These are phyloP conservation scores for Ophiostoma populinum DNA, from an alignment of 2,329 filamentous ascomycete species.

Conservation along the genomic window DNA sequence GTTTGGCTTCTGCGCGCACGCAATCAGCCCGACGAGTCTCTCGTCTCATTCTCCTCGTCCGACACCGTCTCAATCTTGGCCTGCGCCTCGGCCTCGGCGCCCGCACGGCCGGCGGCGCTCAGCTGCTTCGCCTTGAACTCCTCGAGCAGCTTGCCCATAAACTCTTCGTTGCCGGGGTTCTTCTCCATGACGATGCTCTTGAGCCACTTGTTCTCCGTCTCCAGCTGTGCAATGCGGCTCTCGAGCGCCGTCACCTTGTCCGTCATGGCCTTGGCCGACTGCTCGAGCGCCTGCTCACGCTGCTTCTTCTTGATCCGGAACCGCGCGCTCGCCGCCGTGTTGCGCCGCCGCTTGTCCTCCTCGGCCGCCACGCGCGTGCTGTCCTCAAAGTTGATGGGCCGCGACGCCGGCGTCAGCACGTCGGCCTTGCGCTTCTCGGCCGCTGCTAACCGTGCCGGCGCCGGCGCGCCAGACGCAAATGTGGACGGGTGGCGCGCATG, in stretches of 20 bases:
- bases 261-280: slow-evolving; percentile 64
- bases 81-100: slow-evolving; percentile 17
- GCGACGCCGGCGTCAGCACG: slow-evolving; percentile 21
- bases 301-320: slow-evolving; percentile 96
- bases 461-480: slow-evolving; percentile 15
- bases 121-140: slow-evolving; percentile 23
- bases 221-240: slow-evolving; percentile 55
- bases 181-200: slow-evolving; percentile 70
- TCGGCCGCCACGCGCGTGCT: slow-evolving; percentile 58
- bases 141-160: slow-evolving; percentile 33
- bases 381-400: slow-evolving; percentile 46
- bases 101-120: slow-evolving; percentile 4
- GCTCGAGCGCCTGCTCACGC: slow-evolving; percentile 71
- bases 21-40: slow-evolving; percentile 12
- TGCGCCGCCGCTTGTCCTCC: slow-evolving; percentile 77
- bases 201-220: slow-evolving; percentile 69
- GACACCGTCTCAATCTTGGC: slow-evolving; percentile 10
- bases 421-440: slow-evolving; percentile 30
- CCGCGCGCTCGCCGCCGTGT: slow-evolving; percentile 73
- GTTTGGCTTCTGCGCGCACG: not conserved
- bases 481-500: slow-evolving; percentile 12
- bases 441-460: slow-evolving; percentile 11
- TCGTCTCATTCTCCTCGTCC: slow-evolving; percentile 14
- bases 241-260: slow-evolving; percentile 64
- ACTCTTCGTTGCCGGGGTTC: slow-evolving; percentile 43